phyloP scores from a whole-genome alignment of 306 rosid species.

The Lotus japonicus region DNA sequence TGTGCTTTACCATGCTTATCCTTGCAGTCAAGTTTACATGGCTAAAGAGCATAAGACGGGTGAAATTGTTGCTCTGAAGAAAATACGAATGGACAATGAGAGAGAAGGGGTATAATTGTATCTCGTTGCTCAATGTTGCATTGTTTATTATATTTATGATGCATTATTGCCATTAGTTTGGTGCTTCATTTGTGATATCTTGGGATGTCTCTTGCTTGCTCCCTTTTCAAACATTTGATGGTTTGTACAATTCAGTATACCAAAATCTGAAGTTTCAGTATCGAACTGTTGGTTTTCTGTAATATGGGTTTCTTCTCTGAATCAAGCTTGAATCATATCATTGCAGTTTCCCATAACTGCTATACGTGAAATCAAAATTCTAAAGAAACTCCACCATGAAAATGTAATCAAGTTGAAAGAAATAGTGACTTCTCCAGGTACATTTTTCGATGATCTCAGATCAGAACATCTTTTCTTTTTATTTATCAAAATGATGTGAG shows the following conservation, averaged over 20 bases:
- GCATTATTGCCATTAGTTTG: background rate
- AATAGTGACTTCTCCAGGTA: constrained; percentile 65
- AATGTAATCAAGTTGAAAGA: constrained; percentile 66
- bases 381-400: constrained; percentile 66
- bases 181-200: background rate
- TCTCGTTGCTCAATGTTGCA: background rate
- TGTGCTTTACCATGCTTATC: background rate
- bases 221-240: background rate
- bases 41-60: constrained; percentile 59
- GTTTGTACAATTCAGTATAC: background rate
- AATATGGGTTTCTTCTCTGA: background rate
- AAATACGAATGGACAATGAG: constrained; percentile 68
- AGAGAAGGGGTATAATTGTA: constrained; percentile 56
- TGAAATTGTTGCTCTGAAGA: constrained; percentile 75
- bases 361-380: constrained; percentile 65
- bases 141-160: background rate
- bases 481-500: background rate
- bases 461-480: background rate
- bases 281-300: background rate
- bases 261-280: background rate
- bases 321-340: background rate
- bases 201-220: background rate
- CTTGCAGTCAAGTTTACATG: constrained; percentile 67
- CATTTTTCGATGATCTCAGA: constrained; percentile 6
- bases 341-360: constrained; percentile 69